A percentile compares a stretch with the other conserved stretches of the same genome.
These are phyloP conservation scores for Leonotis leonurus DNA, from an alignment of 257 asterid genomes.

Conservation along the genomic window DNA sequence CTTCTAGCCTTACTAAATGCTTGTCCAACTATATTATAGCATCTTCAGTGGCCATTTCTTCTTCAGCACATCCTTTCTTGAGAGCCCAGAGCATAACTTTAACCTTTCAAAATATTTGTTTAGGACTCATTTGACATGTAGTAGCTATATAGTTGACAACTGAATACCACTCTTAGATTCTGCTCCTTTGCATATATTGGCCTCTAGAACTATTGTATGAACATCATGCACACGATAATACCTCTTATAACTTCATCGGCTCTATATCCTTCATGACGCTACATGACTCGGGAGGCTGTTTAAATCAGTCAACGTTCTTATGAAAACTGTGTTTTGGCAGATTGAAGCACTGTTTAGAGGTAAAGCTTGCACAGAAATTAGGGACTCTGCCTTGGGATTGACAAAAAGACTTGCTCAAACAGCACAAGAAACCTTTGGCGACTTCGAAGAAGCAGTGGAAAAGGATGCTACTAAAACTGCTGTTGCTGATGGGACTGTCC, in stretches of 20 bases:
- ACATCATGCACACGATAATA: neutral
- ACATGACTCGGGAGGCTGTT: conserved; percentile 1
- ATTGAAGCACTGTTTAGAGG: conserved; percentile 81
- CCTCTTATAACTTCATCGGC: neutral
- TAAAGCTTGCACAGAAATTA: conserved; percentile 78
- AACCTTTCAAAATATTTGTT: neutral
- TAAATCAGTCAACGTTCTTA: conserved; percentile 5
- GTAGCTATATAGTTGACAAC: neutral
- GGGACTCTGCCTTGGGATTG: conserved; percentile 93
- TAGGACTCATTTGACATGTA: neutral
- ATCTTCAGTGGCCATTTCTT: neutral
- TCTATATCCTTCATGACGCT: conserved; percentile 1
- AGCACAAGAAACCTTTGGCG: conserved; percentile 93
- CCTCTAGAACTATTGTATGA: neutral
- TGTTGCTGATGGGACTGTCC: conserved; percentile 97
- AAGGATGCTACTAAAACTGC: conserved; percentile 99
- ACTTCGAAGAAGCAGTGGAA: conserved; percentile 98
- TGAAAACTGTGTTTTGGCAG: conserved; percentile 33
- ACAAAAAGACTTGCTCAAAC: conserved; percentile 95
- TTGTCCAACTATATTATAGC: conserved; percentile 5
- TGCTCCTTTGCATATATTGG: neutral
- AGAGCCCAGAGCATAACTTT: neutral
- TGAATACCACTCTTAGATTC: neutral
- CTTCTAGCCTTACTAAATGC: neutral
- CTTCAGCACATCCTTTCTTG: neutral